phyloP scores from a whole-genome alignment of 2,329 filamentous ascomycete species.

The Fusarium illudens region DNA sequence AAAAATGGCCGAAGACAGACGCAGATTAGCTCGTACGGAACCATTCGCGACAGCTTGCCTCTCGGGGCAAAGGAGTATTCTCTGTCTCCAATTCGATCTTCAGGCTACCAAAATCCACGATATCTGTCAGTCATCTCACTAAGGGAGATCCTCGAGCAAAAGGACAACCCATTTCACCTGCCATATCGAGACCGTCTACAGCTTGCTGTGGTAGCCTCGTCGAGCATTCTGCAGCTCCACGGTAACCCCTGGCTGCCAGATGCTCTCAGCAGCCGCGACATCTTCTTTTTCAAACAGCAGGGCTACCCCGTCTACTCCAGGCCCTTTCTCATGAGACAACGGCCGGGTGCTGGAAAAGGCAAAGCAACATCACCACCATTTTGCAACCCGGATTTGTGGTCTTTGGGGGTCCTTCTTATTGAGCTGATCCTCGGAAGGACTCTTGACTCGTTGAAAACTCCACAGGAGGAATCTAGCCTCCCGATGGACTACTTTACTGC shows the following conservation, averaged over 20 bases:
- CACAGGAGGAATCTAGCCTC: background rate
- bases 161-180: background rate
- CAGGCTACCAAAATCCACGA: fast-evolving
- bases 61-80: background rate
- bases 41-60: background rate
- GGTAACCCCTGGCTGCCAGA: background rate
- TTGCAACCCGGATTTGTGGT: background rate
- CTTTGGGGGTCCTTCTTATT: background rate
- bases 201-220: background rate
- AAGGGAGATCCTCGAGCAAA: background rate
- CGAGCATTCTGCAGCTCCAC: background rate
- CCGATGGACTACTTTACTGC: background rate
- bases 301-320: background rate
- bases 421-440: background rate
- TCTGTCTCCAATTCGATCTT: background rate
- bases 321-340: background rate
- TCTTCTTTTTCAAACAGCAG: background rate
- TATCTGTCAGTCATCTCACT: background rate
- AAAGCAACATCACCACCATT: background rate
- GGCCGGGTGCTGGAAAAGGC: background rate
- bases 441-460: background rate
- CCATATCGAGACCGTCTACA: background rate
- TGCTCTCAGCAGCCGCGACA: background rate
- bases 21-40: background rate
- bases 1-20: background rate